Base-by-base conservation (phyloP, 2,329 filamentous ascomycete species). In the Xylaria sp. region DNA sequence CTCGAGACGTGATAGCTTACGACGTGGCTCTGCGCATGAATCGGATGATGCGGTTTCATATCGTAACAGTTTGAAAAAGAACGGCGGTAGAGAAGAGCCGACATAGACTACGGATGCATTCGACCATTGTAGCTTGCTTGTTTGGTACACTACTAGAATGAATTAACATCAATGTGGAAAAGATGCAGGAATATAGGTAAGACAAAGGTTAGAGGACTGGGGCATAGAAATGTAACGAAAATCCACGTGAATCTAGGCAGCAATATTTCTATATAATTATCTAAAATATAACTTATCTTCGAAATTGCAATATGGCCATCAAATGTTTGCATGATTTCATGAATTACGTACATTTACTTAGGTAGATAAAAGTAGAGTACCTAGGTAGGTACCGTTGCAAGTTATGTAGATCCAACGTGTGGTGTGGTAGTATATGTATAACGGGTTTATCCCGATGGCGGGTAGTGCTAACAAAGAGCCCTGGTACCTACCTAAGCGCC, bases 1-100 rank as follows among this genome's bases (percentile, higher is more conserved):
- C 75, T 81, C 81, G 56, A 80, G 83, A 60, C 83, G 78, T 59
- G 81, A 80, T 50, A 85, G 84, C 61, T 76, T 76, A 66, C 76
- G 80, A 45, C 78, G 79, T 63, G 76, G 74, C 56, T 83, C 81
- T 46, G 72, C 74, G 57, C 79, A 82, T 43, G 81, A 82, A 66
- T 75, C 76, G n/a, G 81, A 83, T 59, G 76, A 77, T 43, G 67
- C 48, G 8, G 68, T 34, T 63, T 74, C 72, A 18, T 43, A 65
- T 56, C 71, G 71, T 20, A 72, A 65, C 48, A 63, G 65, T 48
- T 62, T 60, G 57, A 73, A 63, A 59, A 73, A 68, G 62, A 67
- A 41, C 57, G 60, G 57, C 57, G 69, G 67, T 30, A 73, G 60
- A 58, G 74, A 75, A 48, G 73, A 76, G 36, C 34, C 67, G 13